These are phyloP conservation scores for Tricladium varicosporioides DNA, from an alignment of 2,329 filamentous ascomycete species.

Conservation along the genomic window DNA sequence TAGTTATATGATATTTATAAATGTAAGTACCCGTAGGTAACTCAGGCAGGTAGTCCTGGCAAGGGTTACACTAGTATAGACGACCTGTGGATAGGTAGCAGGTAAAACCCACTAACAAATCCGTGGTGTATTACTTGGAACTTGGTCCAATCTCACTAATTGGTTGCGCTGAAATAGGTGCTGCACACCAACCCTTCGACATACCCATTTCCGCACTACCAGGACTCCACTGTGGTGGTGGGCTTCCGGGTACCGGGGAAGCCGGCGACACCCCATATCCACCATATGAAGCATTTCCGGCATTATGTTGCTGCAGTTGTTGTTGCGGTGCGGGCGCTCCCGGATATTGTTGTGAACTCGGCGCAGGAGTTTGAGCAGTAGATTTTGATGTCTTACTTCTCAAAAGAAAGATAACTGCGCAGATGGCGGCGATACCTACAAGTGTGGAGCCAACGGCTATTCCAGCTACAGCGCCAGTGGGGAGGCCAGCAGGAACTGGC, in stretches of 20 bases:
- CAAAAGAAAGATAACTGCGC: neutral
- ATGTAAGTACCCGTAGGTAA: too few species aligned
- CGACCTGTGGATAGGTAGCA: too few species aligned
- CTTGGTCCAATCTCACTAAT: neutral
- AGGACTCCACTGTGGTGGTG: neutral
- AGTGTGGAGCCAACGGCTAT: neutral
- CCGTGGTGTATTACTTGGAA: too few species aligned
- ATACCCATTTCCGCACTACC: neutral
- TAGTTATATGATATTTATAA: too few species aligned
- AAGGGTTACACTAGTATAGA: too few species aligned
- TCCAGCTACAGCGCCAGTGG: neutral
- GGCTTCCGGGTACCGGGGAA: neutral
- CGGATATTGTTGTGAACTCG: neutral
- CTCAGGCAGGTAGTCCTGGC: too few species aligned
- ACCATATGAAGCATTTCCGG: neutral
- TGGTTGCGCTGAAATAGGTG: neutral
- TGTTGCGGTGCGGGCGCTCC: too few species aligned
- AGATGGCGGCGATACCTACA: neutral
- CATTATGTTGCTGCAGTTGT: neutral
- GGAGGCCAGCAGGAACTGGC: neutral
- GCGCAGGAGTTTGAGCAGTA: neutral
- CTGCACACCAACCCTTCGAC: neutral
- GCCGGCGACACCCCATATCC: too few species aligned
- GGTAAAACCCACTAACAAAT: too few species aligned
- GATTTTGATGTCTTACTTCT: neutral